phyloP scores from a whole-genome alignment of 2,329 filamentous ascomycete genomes.

The Rhynchosporium graminicola region DNA sequence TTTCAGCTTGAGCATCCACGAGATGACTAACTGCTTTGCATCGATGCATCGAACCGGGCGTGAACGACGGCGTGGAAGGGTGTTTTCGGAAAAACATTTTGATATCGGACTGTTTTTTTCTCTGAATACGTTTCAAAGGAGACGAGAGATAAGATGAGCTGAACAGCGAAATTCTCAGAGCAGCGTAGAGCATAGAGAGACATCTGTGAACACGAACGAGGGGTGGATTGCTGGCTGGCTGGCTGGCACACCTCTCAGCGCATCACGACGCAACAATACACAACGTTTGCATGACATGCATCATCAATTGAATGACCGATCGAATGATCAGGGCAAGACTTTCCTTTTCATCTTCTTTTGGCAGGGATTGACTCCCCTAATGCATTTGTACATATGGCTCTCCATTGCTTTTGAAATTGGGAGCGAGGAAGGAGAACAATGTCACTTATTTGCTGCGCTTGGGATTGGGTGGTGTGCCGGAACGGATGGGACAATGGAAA shows the following conservation, averaged over 20 bases:
- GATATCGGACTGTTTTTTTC: no score
- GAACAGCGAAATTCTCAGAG: no score
- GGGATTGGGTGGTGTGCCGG: constrained; percentile 1
- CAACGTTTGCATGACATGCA: constrained; percentile 6
- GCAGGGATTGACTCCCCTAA: not conserved
- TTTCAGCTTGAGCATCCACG: not conserved
- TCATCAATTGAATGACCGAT: not conserved
- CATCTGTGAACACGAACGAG: no score
- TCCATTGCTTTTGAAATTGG: not conserved
- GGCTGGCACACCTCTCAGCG: not conserved
- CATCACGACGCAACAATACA: not conserved
- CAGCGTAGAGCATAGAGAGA: no score
- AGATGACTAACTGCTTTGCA: not conserved
- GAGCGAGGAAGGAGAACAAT: no score
- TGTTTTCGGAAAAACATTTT: no score
- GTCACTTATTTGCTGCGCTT: not conserved
- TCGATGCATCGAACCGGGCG: constrained; percentile 5
- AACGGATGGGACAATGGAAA: not conserved
- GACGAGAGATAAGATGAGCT: no score
- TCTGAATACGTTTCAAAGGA: no score
- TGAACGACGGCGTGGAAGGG: constrained; percentile 1
- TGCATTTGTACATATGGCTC: constrained; percentile 13
- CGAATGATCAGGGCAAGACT: not conserved
- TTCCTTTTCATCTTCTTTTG: not conserved
- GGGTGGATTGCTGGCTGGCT: not conserved